phyloP scores from a whole-genome alignment of 176 grass and related monocot species.

The Oryza officinalis region DNA sequence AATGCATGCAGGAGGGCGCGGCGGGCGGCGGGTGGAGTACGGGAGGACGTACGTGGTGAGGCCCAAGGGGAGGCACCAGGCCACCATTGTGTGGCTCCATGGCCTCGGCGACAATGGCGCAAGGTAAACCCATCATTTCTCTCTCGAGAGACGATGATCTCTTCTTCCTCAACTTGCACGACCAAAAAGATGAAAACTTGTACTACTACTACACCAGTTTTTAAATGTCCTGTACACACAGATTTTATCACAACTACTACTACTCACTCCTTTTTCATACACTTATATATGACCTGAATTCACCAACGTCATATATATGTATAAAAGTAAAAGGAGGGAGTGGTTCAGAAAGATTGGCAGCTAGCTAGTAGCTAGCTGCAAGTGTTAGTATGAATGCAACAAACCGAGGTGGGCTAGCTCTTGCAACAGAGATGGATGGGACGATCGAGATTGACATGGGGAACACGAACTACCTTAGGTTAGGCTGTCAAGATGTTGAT shows the following conservation, averaged over 20 bases:
- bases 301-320: too few relatives aligned
- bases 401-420: background rate
- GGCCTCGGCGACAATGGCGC: slow-evolving; percentile 89
- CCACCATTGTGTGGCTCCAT: slow-evolving; percentile 95
- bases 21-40: slow-evolving; percentile 59
- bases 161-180: background rate
- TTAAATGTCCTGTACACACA: too few relatives aligned
- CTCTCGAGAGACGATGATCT: background rate
- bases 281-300: too few relatives aligned
- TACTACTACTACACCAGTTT: background rate
- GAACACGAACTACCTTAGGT: background rate
- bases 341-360: too few relatives aligned
- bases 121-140: slow-evolving; percentile 41
- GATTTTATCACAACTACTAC: background rate
- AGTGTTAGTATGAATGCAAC: background rate
- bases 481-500: slow-evolving; percentile 6
- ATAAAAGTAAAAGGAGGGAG: too few relatives aligned
- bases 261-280: too few relatives aligned
- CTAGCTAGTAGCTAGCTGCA: too few relatives aligned
- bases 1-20: slow-evolving; percentile 63
- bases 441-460: background rate
- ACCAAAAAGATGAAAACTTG: background rate
- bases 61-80: slow-evolving; percentile 90
- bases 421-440: background rate
- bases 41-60: slow-evolving; percentile 92